A percentile compares a stretch with the other conserved stretches of the same genome.
phyloP scores from a whole-genome alignment of 1,139 yeast genomes.

The Sugiyamaella sp. region DNA sequence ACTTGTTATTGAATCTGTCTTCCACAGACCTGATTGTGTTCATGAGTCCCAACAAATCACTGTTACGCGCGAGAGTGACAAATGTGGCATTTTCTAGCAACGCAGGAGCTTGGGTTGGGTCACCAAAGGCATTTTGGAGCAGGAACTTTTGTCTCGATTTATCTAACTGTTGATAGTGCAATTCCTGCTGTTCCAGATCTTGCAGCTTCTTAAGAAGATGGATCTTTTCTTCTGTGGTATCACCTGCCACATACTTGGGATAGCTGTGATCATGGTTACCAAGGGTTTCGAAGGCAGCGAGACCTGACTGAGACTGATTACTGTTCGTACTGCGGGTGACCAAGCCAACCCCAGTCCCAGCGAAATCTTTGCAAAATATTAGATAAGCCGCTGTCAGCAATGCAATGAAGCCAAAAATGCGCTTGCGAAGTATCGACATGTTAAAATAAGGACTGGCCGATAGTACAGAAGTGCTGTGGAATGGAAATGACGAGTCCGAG shows the following conservation, averaged over 20 bases:
- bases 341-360: neutral
- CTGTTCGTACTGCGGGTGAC: neutral
- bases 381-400: conserved; percentile 1
- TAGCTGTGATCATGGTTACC: neutral
- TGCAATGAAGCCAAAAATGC: conserved; percentile 3
- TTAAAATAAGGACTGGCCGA: no score
- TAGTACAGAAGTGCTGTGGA: no score
- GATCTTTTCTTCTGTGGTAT: neutral
- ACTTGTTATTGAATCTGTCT: conserved; percentile 68
- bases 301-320: neutral
- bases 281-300: neutral
- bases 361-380: neutral
- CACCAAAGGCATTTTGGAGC: neutral
- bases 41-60: conserved; percentile 59
- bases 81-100: conserved; percentile 56
- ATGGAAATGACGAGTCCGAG: no score
- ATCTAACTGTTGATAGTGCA: conserved; percentile 4
- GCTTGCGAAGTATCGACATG: conserved; percentile 6
- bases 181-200: conserved; percentile 8
- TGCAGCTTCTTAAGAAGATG: conserved; percentile 6
- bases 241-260: neutral
- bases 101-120: neutral
- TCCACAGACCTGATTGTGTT: conserved; percentile 63
- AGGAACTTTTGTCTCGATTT: neutral
- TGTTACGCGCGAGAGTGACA: conserved; percentile 64